Percentiles rank a stretch among this genome's conserved stretches.
These are phyloP conservation scores for Capsella bursapastoris DNA, from an alignment of 345 rosid species.

Conservation along the genomic window DNA sequence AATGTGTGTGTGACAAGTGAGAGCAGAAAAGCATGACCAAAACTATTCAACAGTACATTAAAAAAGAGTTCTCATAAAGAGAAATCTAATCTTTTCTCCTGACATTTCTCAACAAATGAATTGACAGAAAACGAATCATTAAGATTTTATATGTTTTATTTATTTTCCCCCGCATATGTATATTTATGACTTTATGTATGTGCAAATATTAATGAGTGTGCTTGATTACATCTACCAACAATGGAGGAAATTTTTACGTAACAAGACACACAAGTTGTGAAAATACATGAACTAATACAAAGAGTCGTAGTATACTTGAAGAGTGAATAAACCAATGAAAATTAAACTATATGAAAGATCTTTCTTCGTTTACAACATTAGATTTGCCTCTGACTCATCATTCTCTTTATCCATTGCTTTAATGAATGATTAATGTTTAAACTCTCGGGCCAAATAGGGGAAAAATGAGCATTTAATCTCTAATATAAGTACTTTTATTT, in stretches of 20 bases:
- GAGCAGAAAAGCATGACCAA: constrained; percentile 37
- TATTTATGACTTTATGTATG: background rate
- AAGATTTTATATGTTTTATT: background rate
- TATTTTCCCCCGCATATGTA: background rate
- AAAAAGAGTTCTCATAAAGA: constrained; percentile 22
- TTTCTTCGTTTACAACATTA: constrained; percentile 7
- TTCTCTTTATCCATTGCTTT: constrained; percentile 10
- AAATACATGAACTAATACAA: background rate
- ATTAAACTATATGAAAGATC: background rate
- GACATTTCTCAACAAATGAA: background rate
- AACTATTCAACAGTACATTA: constrained; percentile 29
- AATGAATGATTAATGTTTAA: constrained; percentile 17
- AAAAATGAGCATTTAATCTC: background rate
- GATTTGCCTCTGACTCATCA: constrained; percentile 4
- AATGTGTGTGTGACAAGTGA: constrained; percentile 37
- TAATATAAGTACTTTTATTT: constrained; percentile 4
- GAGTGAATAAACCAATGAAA: constrained; percentile 11
- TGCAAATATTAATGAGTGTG: background rate
- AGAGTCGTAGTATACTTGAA: background rate
- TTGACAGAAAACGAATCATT: constrained; percentile 34
- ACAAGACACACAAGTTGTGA: background rate
- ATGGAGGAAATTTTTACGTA: background rate
- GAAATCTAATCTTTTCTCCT: constrained; percentile 22
- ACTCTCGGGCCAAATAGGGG: background rate
- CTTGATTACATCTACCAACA: background rate